Conservation (phyloP, 2,329 filamentous ascomycete genomes). For the Pseudogymnoascus sp. region DNA sequence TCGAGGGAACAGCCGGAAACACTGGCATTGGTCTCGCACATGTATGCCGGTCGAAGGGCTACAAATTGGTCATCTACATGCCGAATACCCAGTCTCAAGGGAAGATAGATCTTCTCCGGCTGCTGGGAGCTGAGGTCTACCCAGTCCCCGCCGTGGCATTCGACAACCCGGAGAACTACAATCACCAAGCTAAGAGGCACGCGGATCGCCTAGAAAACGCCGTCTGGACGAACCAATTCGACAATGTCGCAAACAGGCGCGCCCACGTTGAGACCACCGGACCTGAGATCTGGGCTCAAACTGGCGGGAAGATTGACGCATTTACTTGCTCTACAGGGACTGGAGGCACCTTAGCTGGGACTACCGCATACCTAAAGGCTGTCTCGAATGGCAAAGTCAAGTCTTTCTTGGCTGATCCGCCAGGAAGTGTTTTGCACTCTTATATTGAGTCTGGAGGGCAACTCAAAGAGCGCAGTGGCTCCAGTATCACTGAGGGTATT, state of each 20-base stretch:
- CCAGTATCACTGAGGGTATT: constrained; percentile 95
- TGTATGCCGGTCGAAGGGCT: constrained; percentile 85
- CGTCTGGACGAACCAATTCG: constrained; percentile 99
- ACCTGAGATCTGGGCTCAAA: constrained; percentile 95
- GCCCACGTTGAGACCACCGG: constrained; percentile 96
- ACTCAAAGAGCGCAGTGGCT: constrained; percentile 70
- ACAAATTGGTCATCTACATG: constrained; percentile 98
- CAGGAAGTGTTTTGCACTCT: constrained; percentile 84
- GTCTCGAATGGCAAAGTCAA: constrained; percentile 70
- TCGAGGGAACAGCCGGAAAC: constrained; percentile 96
- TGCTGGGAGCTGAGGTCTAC: constrained; percentile 91
- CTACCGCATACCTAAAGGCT: constrained; percentile 82
- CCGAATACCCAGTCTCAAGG: constrained; percentile 97
- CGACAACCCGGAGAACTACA: constrained; percentile 94
- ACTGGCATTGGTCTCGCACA: constrained; percentile 96
- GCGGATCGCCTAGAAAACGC: constrained; percentile 80
- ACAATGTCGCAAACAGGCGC: constrained; percentile 87
- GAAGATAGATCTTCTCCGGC: constrained; percentile 86
- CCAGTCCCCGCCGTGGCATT: constrained; percentile 94
- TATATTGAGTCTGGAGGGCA: constrained; percentile 83
- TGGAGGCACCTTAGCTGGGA: constrained; percentile 81
- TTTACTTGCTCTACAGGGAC: constrained; percentile 96
- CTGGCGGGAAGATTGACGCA: constrained; percentile 73
- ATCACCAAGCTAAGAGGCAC: constrained; percentile 86
- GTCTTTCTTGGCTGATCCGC: constrained; percentile 86